Evolutionary conservation across 768 basidiomycete genomes (phyloP), one percentile per base, ranked within the genome.

Genomic region (Suillus tomentosus): DNA sequence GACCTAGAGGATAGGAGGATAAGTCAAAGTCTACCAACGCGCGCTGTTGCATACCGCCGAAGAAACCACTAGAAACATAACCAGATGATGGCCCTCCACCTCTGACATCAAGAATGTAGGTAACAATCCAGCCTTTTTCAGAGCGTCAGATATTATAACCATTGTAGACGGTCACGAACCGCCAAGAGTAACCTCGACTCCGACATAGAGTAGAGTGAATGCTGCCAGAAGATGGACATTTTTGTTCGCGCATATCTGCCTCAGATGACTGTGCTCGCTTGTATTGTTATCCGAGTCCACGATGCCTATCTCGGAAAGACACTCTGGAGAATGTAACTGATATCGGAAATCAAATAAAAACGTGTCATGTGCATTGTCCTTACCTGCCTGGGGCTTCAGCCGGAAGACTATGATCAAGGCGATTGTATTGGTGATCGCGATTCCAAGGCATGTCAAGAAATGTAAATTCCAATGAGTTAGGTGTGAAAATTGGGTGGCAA

Each of bases 401-500:
- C 85, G 81, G 76, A 95, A 94, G 4, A 91, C 84, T 3, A 69
- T 62, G 2, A 82, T 66, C 5, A 95, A 74, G 4, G 86, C 60
- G 14, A 82, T 45, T 1, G 82, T 79, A 66, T 91, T 93, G 48
- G 79, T 66, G 17, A 86, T 62, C 0, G 90, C 86, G 19, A 95
- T 67, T 1, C 85, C 88, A 0, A 94, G 75, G 0, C 91, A 92
- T 1, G 78, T 78, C 10, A 94, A 80, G 70, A 87, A 95, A 72
- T 94, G 90, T 72, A 90, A 89, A 1, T 87, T 90, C 94, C 93
- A 95, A 40, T 78, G 81, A 0, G 67, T 73, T 27, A 85, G 69
- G 62, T 86, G 84, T 0, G 91, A 80, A 67, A 96, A 95, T 63
- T 94, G 90, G 0, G 95, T 96, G 0, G 94, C 84, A 0, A 89